These are phyloP conservation scores for Claviceps maximensis DNA, from an alignment of 2,329 filamentous ascomycete genomes.

Conservation along the genomic window DNA sequence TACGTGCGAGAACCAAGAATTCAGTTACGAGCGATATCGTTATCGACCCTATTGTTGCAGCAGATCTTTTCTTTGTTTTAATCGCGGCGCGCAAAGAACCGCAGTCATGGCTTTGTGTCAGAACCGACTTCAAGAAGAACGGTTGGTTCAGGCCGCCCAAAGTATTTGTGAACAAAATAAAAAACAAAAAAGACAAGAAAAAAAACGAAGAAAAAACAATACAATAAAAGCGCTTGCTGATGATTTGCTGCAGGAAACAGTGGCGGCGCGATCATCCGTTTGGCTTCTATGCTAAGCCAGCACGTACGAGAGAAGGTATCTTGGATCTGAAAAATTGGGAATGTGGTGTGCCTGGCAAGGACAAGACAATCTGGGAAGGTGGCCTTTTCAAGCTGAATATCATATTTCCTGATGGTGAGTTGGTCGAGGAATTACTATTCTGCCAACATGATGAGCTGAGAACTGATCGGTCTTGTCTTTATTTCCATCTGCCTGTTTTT, in stretches of 20 bases:
- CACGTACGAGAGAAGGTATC: slow-evolving; percentile 63
- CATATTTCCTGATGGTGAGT: slow-evolving; percentile 79
- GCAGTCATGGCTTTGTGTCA: slow-evolving; percentile 69
- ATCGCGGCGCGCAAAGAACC: slow-evolving; percentile 4
- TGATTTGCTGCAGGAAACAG: slow-evolving; percentile 55
- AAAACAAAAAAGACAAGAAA: too few species aligned
- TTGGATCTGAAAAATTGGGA: slow-evolving; percentile 95
- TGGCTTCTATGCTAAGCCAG: slow-evolving; percentile 87
- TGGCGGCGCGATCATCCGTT: slow-evolving; percentile 97
- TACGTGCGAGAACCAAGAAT: background rate
- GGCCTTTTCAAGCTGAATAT: slow-evolving; percentile 91
- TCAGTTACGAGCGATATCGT: background rate
- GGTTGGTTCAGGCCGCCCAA: slow-evolving; percentile 39
- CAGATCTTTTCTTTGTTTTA: background rate
- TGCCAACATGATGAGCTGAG: background rate
- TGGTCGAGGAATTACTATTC: slow-evolving; percentile 4
- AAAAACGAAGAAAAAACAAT: too few species aligned
- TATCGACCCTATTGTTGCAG: background rate
- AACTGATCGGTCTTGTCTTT: background rate
- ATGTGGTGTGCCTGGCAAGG: slow-evolving; percentile 88
- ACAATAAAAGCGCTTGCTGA: slow-evolving; percentile 8
- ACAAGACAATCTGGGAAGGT: slow-evolving; percentile 97
- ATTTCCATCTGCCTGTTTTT: background rate
- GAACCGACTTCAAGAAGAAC: slow-evolving; percentile 77
- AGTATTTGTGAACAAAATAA: too few species aligned